A percentile compares a stretch with the other conserved stretches of the same genome.
These are phyloP conservation scores for Botrytis porri DNA, from an alignment of 2,329 filamentous ascomycete species.

Conservation along the genomic window DNA sequence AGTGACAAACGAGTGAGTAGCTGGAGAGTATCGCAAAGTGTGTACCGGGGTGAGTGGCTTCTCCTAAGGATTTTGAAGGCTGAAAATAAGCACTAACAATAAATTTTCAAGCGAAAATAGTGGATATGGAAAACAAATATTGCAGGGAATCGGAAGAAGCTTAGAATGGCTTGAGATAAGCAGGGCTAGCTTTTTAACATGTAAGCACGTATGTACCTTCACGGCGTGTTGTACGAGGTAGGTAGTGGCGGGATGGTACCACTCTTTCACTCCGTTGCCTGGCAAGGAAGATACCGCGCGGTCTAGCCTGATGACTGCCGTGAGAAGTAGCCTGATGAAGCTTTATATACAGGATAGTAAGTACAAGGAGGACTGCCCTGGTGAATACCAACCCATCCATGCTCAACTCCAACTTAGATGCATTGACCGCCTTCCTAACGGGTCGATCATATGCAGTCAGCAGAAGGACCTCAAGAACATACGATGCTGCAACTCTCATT, in stretches of 20 bases:
- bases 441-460: slow-evolving; percentile 20
- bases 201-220: slow-evolving; percentile 14
- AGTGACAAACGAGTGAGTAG: slow-evolving; percentile 26
- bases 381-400: slow-evolving; percentile 28
- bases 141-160: slow-evolving; percentile 21
- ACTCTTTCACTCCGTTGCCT: slow-evolving; percentile 11
- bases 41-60: slow-evolving; percentile 24
- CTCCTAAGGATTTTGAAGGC: slow-evolving; percentile 27
- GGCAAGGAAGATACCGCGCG: slow-evolving; percentile 6
- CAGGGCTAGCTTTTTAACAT: slow-evolving; percentile 10
- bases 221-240: slow-evolving; percentile 10
- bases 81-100: slow-evolving; percentile 36
- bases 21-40: slow-evolving; percentile 14
- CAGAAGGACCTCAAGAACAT: slow-evolving; percentile 22
- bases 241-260: slow-evolving; percentile 13
- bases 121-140: neutral
- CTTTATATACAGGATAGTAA: slow-evolving; percentile 24
- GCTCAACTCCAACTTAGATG: slow-evolving; percentile 22
- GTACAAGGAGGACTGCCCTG: slow-evolving; percentile 21
- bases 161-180: slow-evolving; percentile 21
- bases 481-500: slow-evolving; percentile 17
- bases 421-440: slow-evolving; percentile 22
- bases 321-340: slow-evolving; percentile 24
- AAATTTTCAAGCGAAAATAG: slow-evolving; percentile 12
- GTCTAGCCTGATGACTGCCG: slow-evolving; percentile 27